Base-by-base conservation (phyloP, 202 grass and related monocot species). In the Setaria italica region DNA sequence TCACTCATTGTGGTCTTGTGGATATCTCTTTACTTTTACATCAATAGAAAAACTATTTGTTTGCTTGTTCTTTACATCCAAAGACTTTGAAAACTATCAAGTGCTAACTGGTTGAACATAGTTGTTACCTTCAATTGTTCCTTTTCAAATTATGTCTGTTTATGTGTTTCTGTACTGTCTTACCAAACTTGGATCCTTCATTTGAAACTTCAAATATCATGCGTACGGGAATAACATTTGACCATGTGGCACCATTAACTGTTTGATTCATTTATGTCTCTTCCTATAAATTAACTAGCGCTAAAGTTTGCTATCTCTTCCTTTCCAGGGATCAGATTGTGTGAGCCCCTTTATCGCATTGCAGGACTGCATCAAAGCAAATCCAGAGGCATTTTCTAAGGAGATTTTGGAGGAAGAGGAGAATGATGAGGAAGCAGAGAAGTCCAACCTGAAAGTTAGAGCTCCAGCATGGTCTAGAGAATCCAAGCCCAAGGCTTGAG, bases 381-480 rank as follows among this genome's bases (percentile, higher is more conserved):
- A 96, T 54, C 88, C 97, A 81, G 62, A 88, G 87, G 93, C 93
- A 55, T 96, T 99, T 83, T 92, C 93, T 25, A 96, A 99, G 72
- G 96, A 94, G 81, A 77, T 99, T 84, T 80, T 94, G 59, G 91
- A 92, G 54, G 93, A 90, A 45, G 93, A 99, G 67, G 85, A 91
- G 29, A 78, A 79, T 54, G 85, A 94, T 9, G 72, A 92, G 65
- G 92, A 92, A 78, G 89, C 90, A 59, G 89, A 92, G 62, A 81
- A 84, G 16, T 78, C 90, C 51, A 72, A 86, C 70, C 80, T 91
- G 85, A 86, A 91, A 80, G 90, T 99, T 32, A 90, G 81, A 88
- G 70, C 88, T 81, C 97, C 97, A 47, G 75, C 76, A 64, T 99
- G 97, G 97, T 95, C 93, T 63, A 99, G 82, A 92, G 97, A 96